Percentiles rank a stretch among this genome's conserved stretches.
phyloP scores from a whole-genome alignment of 2,329 filamentous ascomycete genomes.

The Zasmidium cellare region DNA sequence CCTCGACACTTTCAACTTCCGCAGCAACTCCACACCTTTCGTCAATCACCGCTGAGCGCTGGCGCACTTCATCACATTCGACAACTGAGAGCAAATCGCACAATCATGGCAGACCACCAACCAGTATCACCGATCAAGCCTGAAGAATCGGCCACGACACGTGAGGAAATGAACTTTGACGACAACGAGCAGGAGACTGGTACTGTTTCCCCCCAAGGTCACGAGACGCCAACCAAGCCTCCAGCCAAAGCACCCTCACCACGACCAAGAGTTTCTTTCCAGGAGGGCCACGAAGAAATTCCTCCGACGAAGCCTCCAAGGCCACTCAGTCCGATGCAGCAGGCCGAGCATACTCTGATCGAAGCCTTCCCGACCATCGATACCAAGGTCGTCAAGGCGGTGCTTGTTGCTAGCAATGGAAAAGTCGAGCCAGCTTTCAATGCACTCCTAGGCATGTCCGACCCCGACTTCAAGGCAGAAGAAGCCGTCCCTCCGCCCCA shows the following conservation, averaged over 20 bases:
- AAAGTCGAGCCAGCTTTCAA: constrained; percentile 93
- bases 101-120: constrained; percentile 26
- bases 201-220: constrained; percentile 38
- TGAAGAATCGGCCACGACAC: constrained; percentile 39
- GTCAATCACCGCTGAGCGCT: not conserved
- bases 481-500: constrained; percentile 71
- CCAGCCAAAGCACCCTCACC: constrained; percentile 42
- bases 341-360: constrained; percentile 83
- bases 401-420: constrained; percentile 81
- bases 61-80: not conserved
- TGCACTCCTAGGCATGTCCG: constrained; percentile 72
- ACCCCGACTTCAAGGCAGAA: constrained; percentile 52
- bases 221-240: constrained; percentile 41
- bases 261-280: constrained; percentile 49
- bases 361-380: constrained; percentile 93
- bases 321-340: constrained; percentile 76
- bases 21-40: not conserved
- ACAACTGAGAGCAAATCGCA: not conserved
- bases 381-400: constrained; percentile 75
- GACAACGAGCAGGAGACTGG: constrained; percentile 69
- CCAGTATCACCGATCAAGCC: constrained; percentile 32
- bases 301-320: constrained; percentile 82
- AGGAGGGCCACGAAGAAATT: constrained; percentile 49
- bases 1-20: not conserved
- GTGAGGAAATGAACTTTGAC: constrained; percentile 49